These are phyloP conservation scores for Trifolium fragiferum DNA, from an alignment of 306 rosid species.

Conservation along the genomic window DNA sequence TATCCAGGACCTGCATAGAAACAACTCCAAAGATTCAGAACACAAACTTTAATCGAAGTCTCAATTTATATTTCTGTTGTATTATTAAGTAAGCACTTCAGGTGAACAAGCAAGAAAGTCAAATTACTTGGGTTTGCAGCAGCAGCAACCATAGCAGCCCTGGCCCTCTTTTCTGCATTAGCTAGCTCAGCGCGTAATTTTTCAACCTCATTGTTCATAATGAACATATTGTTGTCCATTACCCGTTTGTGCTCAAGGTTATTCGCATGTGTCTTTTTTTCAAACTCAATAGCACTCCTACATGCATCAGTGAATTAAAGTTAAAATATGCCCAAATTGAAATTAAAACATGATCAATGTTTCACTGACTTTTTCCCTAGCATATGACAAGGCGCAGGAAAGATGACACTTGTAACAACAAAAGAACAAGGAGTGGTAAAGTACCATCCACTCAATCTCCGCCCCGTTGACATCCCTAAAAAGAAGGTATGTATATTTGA, in stretches of 20 bases:
- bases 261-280: slow-evolving; percentile 65
- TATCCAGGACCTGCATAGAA: slow-evolving; percentile 61
- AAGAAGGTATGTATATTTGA: slow-evolving; percentile 15
- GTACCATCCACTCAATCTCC: too few species aligned
- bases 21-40: slow-evolving; percentile 32
- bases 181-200: slow-evolving; percentile 81
- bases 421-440: too few species aligned
- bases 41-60: slow-evolving; percentile 12
- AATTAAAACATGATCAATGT: slow-evolving; percentile 10
- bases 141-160: slow-evolving; percentile 56
- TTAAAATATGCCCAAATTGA: slow-evolving; percentile 14
- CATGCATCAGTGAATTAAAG: slow-evolving; percentile 33
- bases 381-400: slow-evolving; percentile 9
- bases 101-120: neutral
- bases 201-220: slow-evolving; percentile 74
- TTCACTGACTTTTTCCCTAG: slow-evolving; percentile 16
- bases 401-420: slow-evolving; percentile 21
- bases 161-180: slow-evolving; percentile 77
- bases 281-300: slow-evolving; percentile 86
- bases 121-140: slow-evolving; percentile 71
- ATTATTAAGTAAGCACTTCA: slow-evolving; percentile 21
- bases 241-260: slow-evolving; percentile 65
- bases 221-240: slow-evolving; percentile 67
- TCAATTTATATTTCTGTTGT: slow-evolving; percentile 2
- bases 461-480: too few species aligned